Evolutionary conservation across 306 rosid genomes (phyloP), one percentile per base, ranked within the genome.

Genomic region (Fagus sylvatica): DNA sequence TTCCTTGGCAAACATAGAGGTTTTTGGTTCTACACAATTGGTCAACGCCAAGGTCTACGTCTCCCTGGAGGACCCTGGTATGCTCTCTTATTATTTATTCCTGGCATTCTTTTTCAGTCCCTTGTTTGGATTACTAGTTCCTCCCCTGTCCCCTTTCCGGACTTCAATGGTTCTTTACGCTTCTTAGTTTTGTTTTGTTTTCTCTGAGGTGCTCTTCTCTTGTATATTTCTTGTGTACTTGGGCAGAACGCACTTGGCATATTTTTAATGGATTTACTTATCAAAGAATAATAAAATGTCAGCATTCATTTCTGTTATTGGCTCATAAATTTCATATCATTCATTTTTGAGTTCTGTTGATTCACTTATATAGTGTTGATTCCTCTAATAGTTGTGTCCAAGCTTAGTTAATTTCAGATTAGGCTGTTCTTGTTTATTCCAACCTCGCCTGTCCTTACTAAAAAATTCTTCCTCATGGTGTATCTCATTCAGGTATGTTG

Each of bases 1-100:
- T 88, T 92, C 69, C 97, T 95, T 69, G 98, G 98, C 79, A 91
- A 60, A 78, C 98, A 92, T 86, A 73, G 84, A 16, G 98, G 98
- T 34, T 92, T 95, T 76, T 92, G 98, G 98, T 95, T 95, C 87
- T 90, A 95, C 82, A 95, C 97, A 48, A 89, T 88, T 68, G 98
- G 98, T 80, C 98, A 95, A 84, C 96, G 98, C 69, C 98, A 95
- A 81, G 98, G 98, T 75, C 74, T 95, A 41, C 86, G 93, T 40
- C 89, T 92, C 73, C 89, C 97, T 37, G 97, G 97, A 73, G 98
- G 98, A 79, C 97, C 98, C 75, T 94, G 98, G 97, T 92, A 74
- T 76, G 87, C 77, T 80, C 74, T 69, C 66, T 81, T 36, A 65
- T 40, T 49, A 12, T 53, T 48, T 17, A 55, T 32, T 17, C 46